Evolutionary conservation across 768 basidiomycete species (phyloP).

Genomic region (Russula abietina): DNA sequence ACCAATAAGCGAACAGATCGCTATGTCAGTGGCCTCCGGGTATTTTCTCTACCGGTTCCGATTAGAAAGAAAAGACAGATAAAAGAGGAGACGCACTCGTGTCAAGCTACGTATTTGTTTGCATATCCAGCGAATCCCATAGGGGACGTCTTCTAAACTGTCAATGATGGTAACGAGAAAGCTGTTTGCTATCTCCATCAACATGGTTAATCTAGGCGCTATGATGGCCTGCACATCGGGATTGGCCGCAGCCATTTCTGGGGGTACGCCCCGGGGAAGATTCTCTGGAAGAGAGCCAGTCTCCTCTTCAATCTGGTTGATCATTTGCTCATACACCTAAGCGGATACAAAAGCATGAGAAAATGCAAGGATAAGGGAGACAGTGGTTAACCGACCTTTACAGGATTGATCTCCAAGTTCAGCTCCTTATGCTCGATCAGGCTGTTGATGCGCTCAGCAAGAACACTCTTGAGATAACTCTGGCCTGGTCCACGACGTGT

Average conservation of each 20-base stretch:
- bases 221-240: constrained; percentile 97
- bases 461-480: constrained; percentile 94
- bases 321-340: constrained; percentile 99
- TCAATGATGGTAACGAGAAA: constrained; percentile 98
- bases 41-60: constrained; percentile 74
- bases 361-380: not conserved
- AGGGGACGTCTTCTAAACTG: constrained; percentile 96
- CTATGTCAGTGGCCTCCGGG: constrained; percentile 96
- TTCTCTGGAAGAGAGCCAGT: constrained; percentile 87
- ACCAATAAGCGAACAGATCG: constrained; percentile 96
- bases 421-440: constrained; percentile 99
- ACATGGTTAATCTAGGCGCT: constrained; percentile 92
- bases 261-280: constrained; percentile 87
- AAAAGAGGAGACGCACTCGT: constrained; percentile 48
- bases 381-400: constrained; percentile 59
- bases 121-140: constrained; percentile 99
- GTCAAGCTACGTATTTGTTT: constrained; percentile 98
- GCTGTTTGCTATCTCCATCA: constrained; percentile 99
- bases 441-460: constrained; percentile 97
- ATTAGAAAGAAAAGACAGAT: not conserved
- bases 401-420: constrained; percentile 97
- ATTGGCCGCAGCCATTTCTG: constrained; percentile 92
- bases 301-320: constrained; percentile 97
- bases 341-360: constrained; percentile 7
- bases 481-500: constrained; percentile 98